phyloP scores from a whole-genome alignment of 2,329 filamentous ascomycete species.

The Xylaria sp. region DNA sequence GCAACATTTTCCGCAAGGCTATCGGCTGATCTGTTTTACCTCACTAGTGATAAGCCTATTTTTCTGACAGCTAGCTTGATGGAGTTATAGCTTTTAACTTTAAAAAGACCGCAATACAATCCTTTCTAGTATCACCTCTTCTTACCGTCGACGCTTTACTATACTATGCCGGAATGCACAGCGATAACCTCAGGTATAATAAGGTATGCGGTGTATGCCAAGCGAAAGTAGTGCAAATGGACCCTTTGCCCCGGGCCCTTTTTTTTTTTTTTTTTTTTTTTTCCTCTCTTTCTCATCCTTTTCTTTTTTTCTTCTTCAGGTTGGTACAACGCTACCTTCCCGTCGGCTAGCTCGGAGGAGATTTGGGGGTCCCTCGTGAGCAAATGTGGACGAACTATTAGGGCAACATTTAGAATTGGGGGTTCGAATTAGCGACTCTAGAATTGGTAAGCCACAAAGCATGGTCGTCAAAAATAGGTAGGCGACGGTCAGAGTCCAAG shows the following conservation, averaged over 20 bases:
- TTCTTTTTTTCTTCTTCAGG: background rate
- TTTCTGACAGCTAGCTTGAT: background rate
- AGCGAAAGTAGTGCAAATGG: background rate
- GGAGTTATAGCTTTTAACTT: background rate
- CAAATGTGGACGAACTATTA: background rate
- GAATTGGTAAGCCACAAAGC: conserved; percentile 12
- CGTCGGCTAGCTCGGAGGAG: conserved; percentile 25
- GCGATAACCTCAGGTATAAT: background rate
- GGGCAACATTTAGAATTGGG: background rate
- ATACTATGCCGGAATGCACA: no score
- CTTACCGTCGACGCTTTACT: background rate
- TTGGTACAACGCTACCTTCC: background rate
- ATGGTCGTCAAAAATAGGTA: conserved; percentile 32
- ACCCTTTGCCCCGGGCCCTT: background rate
- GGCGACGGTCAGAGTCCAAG: background rate
- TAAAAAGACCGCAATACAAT: no score
- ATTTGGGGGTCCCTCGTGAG: background rate
- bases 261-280: background rate
- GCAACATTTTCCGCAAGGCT: no score
- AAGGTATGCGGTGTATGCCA: conserved; percentile 1
- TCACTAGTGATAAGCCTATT: background rate
- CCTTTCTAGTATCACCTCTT: background rate
- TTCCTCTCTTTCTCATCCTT: background rate
- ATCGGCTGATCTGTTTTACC: conserved; percentile 10
- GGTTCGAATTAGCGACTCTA: background rate